Evolutionary conservation across 2,329 filamentous ascomycete genomes (phyloP).

Genomic region (Nothomitra cinnamomea): DNA sequence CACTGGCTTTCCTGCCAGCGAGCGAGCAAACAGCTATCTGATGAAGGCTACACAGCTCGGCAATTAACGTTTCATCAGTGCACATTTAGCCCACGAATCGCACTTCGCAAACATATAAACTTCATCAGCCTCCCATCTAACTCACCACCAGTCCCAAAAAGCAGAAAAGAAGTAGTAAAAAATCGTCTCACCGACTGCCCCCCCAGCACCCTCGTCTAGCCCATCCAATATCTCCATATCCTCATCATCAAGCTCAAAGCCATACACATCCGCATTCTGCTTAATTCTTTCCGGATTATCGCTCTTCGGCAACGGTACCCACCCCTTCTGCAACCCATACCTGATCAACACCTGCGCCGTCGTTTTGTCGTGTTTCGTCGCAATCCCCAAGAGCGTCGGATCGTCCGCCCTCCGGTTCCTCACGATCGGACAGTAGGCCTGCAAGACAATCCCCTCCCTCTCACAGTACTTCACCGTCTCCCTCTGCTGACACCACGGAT

Average conservation of each 20-base stretch:
- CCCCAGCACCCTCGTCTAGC: slow-evolving; percentile 17
- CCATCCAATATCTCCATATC: slow-evolving; percentile 41
- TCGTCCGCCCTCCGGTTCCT: slow-evolving; percentile 33
- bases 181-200: neutral
- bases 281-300: slow-evolving; percentile 41
- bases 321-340: slow-evolving; percentile 45
- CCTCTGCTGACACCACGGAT: slow-evolving; percentile 68
- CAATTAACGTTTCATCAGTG: too few relatives aligned
- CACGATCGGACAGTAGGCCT: slow-evolving; percentile 35
- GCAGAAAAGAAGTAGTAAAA: too few relatives aligned
- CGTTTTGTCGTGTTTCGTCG: slow-evolving; percentile 39
- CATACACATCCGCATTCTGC: slow-evolving; percentile 41
- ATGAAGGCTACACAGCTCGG: too few relatives aligned
- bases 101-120: too few relatives aligned
- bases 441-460: slow-evolving; percentile 38
- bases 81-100: too few relatives aligned
- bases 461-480: slow-evolving; percentile 68
- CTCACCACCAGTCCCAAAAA: too few relatives aligned
- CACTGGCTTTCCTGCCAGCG: too few relatives aligned
- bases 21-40: too few relatives aligned
- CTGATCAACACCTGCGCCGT: slow-evolving; percentile 40
- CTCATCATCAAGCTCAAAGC: slow-evolving; percentile 39
- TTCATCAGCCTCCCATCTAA: too few relatives aligned
- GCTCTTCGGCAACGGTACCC: slow-evolving; percentile 45
- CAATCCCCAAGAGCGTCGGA: slow-evolving; percentile 31